phyloP scores from a whole-genome alignment of 1,284 basidiomycete species.

The Rhizoctonia solani region DNA sequence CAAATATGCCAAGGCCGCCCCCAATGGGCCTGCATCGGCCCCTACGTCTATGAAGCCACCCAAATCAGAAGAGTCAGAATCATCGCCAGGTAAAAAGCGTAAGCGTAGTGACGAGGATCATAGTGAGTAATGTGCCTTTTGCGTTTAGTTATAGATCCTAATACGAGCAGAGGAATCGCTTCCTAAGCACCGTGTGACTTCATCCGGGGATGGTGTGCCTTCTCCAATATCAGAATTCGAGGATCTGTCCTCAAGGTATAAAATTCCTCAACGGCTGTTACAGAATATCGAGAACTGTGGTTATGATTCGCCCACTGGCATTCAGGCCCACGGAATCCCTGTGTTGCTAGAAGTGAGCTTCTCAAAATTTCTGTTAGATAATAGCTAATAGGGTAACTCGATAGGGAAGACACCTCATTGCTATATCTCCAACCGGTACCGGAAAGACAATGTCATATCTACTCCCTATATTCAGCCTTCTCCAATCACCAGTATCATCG shows the following conservation, averaged over 20 bases:
- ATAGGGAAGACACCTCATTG: constrained; percentile 78
- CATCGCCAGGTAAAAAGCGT: constrained; percentile 41
- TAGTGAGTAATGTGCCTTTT: constrained; percentile 1
- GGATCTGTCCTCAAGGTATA: constrained; percentile 59
- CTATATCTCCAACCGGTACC: constrained; percentile 92
- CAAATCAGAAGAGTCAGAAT: constrained; percentile 50
- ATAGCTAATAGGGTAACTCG: constrained; percentile 33
- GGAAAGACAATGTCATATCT: constrained; percentile 93
- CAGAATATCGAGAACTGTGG: constrained; percentile 63
- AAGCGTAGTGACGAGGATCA: constrained; percentile 30
- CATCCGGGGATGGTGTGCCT: constrained; percentile 71
- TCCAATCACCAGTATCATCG: constrained; percentile 64
- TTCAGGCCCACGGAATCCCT: constrained; percentile 74
- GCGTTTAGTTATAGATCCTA: constrained; percentile 1
- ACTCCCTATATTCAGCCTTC: constrained; percentile 72
- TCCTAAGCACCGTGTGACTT: constrained; percentile 60
- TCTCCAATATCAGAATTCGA: constrained; percentile 61
- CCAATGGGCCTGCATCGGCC: constrained; percentile 35
- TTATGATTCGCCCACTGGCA: constrained; percentile 67
- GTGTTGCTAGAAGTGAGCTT: constrained; percentile 67
- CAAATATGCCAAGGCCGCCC: constrained; percentile 64
- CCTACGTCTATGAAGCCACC: constrained; percentile 41
- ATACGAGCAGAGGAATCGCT: constrained; percentile 29
- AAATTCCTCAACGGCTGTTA: constrained; percentile 60
- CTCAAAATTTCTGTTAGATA: constrained; percentile 41